Evolutionary conservation across 2,329 filamentous ascomycete genomes (phyloP), one percentile per base, ranked within the genome.

Genomic region (Ilyonectria robusta): DNA sequence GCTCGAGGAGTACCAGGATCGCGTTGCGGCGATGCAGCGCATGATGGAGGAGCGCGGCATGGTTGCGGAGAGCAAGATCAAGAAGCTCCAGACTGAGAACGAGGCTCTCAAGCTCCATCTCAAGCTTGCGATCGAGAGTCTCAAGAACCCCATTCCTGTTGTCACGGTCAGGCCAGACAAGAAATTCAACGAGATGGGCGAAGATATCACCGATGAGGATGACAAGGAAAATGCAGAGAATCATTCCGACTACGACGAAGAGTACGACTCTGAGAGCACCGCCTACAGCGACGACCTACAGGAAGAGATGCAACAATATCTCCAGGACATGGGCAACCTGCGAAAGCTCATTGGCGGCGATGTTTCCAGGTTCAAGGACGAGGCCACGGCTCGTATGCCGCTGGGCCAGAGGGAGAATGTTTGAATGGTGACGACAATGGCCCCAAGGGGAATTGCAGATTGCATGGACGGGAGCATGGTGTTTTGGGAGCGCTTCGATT

Each of bases 11-110:
- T 99, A 98, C 81, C 96, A 99, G 83, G 91, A 91, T 71, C 93
- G 95, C 76, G 96, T 99, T 19, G 87, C 90, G 54, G 89, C 92
- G 63, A 94, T 99, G 92, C 94, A 98, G 81, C 91, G 95, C 66
- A 89, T 97, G 81, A 98, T 98, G 95, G 95, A 98, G 80, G 96
- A 99, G 83, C 92, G 92, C 70, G 90, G 92, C 67, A 92, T 97
- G 80, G 93, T 98, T 15, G 92, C 93, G 33, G 95, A 98, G 78
- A 94, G 93, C 84, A 98, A 97, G 86, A 97, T 99, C 78, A 91
- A 94, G 72, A 94, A 92, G 70, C 83, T 99, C 60, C 92, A 93
- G 79, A 95, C 93, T 1, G 90, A 99, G 84, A 98, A 97, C 70
- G 95, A 98, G 77, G 93, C 95, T 0, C 82, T 98, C 75, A 88